Evolutionary conservation across 805 yeast species (phyloP).

Genomic region (Candida yuanshanica): DNA sequence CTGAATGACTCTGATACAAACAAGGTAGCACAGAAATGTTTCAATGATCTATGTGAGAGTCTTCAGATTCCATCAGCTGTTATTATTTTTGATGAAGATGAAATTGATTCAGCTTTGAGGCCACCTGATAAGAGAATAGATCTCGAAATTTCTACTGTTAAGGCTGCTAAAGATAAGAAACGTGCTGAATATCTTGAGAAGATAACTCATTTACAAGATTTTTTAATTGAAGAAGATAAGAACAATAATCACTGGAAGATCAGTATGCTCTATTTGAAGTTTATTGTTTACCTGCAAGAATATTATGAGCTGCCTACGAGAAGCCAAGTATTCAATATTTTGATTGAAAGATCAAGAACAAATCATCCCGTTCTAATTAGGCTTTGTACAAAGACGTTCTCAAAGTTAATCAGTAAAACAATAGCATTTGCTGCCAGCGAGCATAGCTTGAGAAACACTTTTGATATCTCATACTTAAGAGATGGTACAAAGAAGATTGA

Average conservation of each 20-base stretch:
- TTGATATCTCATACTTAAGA: slow-evolving; percentile 31
- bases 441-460: slow-evolving; percentile 41
- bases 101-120: slow-evolving; percentile 36
- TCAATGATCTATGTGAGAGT: slow-evolving; percentile 33
- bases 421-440: slow-evolving; percentile 38
- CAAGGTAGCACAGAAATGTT: slow-evolving; percentile 46
- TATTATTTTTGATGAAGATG: slow-evolving; percentile 44
- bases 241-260: slow-evolving; percentile 51
- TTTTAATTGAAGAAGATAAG: slow-evolving; percentile 23
- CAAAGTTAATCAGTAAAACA: slow-evolving; percentile 44
- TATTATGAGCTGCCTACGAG: slow-evolving; percentile 44
- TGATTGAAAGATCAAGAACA: slow-evolving; percentile 44
- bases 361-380: slow-evolving; percentile 66
- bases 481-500: slow-evolving; percentile 37
- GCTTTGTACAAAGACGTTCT: slow-evolving; percentile 53
- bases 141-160: slow-evolving; percentile 52
- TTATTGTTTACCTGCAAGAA: slow-evolving; percentile 48
- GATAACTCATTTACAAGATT: slow-evolving; percentile 37
- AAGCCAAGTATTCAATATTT: slow-evolving; percentile 33
- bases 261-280: slow-evolving; percentile 40
- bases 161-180: slow-evolving; percentile 57
- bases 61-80: slow-evolving; percentile 46
- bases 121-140: slow-evolving; percentile 60
- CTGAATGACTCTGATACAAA: slow-evolving; percentile 54
- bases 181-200: slow-evolving; percentile 36